Percentiles rank a stretch among this genome's conserved stretches.
Evolutionary conservation across 768 basidiomycete genomes (phyloP).

Genomic region (Artomyces pyxidatus): DNA sequence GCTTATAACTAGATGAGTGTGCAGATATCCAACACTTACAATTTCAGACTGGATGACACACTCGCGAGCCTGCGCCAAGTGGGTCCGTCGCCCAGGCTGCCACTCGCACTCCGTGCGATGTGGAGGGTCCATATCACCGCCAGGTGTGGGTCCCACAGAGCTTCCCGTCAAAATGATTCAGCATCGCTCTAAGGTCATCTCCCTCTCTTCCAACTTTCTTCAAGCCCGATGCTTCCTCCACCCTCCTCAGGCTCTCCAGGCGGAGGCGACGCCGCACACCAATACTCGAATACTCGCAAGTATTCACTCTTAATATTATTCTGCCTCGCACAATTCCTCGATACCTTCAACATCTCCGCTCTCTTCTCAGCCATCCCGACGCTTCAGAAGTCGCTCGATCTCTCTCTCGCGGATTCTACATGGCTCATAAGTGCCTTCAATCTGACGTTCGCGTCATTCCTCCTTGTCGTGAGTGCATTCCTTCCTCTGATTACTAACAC

Average conservation of each 20-base stretch:
- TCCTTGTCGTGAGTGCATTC: slow-evolving; percentile 24
- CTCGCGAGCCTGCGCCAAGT: no score
- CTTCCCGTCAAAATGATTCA: no score
- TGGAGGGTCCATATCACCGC: no score
- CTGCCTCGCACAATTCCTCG: slow-evolving; percentile 30
- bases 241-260: no score
- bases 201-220: not conserved
- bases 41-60: no score
- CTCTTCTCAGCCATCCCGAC: slow-evolving; percentile 27
- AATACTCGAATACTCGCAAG: slow-evolving; percentile 21
- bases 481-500: not conserved
- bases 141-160: no score
- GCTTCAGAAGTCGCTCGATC: slow-evolving; percentile 18
- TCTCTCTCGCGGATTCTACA: slow-evolving; percentile 21
- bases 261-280: not conserved
- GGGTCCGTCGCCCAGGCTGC: no score
- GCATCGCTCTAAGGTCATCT: not conserved
- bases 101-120: no score
- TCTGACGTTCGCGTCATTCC: slow-evolving; percentile 28
- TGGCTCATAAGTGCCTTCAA: slow-evolving; percentile 31
- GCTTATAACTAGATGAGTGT: no score
- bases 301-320: slow-evolving; percentile 26
- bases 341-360: slow-evolving; percentile 29
- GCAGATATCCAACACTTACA: no score
- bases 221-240: not conserved